Evolutionary conservation across 108 stramenopile genomes (phyloP), one percentile per base, ranked within the genome.

Genomic region (Skeletonema potamos): DNA sequence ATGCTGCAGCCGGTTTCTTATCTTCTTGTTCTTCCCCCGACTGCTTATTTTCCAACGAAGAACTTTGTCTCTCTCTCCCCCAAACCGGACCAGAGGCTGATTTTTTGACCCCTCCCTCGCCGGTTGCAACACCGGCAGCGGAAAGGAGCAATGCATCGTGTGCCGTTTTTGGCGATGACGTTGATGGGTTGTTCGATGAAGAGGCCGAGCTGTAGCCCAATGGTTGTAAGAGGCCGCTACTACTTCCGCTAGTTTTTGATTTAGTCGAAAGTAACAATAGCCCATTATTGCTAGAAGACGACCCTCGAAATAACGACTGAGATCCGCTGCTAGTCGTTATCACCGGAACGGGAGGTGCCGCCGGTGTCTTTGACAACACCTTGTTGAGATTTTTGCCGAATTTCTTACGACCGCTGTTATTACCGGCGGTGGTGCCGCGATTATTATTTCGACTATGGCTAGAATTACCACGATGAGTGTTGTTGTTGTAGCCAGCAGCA

Each of bases 311-410:
- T 13, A 43, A 69, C 22, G 65, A 63, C 13, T 68, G 71, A 18
- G 64, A 73, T 18, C 54, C 39, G 10, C 76, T 69, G 13, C n/a
- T 18, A 18, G 68, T 20, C 30, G 62, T 51, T 30, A 73, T 63
- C 34, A 70, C 36, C 30, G 86, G 57, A 13, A 79, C 70, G 9
- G 87, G 85, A 41, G 82, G 82, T 48, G 85, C 74, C 20, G 88
- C 83, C 13, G 89, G 87, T 43, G 79, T 22, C 59, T 88, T 85
- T 9, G 85, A 85, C 36, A 93, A 80, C 57, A 51, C 48, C 61
- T 93, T 90, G 75, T 91, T 89, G 39, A 93, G 85, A 87, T 93
- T 93, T 66, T 90, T 87, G 48, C 92, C 92, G 70, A 88, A 93
- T 68, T 93, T 90, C 70, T 93, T 51, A 51, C 48, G 48, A 22